Evolutionary conservation across 2,329 filamentous ascomycete genomes (phyloP), one percentile per base, ranked within the genome.

Genomic region (Colletotrichum horii): DNA sequence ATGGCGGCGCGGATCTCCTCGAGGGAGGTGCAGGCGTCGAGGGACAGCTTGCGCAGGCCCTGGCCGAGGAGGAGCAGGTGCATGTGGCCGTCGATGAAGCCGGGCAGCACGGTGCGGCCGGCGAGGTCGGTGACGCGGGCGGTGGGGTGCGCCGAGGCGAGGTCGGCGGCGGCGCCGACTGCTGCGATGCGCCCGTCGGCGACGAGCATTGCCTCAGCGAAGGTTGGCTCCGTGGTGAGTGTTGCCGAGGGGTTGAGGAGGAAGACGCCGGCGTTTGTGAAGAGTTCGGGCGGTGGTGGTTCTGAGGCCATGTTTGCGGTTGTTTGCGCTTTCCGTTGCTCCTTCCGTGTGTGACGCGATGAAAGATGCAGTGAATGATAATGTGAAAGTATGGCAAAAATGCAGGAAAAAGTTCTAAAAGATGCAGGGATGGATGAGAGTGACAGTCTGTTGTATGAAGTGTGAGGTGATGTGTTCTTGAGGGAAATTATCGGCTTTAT

Each of bases 71-170:
- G 83, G 0, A 91, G 84, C 12, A 92, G 84, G 78, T 92, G 90
- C 81, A 91, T 86, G 76, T 92, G 90, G 8, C 88, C 89, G 74
- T 92, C 90, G 52, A 91, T 87, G 82, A 92, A 91, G 16, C 89
- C 87, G 0, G 90, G 90, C 3, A 91, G 83, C 4, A 91, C 82
- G 2, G 84, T 85, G 26, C 79, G 80, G 2, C 84, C 83, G 2
- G 71, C 38, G 32, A 83, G 66, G 14, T 82, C 78, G 38, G 34
- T 67, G 28, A 66, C 8, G 8, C 26, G 28, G 11, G 52, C 11
- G 3, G 55, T 19, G n/a, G 70, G 15, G 16, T 76, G 19, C 12
- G 58, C 64, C 8, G 64, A 32, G 22, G 58, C 38, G 26, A 68
- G 66, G 12, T 77, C 70, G 4, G 66, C 66, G 1, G 56, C 38